Percentiles rank a stretch among this genome's conserved stretches.
Conservation (phyloP, 2,329 filamentous ascomycete species). For the Pseudogymnoascus sp. region DNA sequence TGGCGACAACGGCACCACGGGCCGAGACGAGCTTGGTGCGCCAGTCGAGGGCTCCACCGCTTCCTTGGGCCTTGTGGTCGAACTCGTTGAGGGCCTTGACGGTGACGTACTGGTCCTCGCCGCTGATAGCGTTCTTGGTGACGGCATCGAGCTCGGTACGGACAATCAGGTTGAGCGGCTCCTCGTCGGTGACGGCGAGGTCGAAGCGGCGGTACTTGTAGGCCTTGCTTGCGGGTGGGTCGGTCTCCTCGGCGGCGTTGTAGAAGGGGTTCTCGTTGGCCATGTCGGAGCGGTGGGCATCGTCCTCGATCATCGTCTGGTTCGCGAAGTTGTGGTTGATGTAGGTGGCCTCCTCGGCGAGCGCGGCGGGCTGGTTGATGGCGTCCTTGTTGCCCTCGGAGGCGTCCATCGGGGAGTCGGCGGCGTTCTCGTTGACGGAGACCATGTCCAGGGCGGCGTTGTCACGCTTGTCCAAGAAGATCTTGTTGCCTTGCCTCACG, state of each 20-base stretch:
- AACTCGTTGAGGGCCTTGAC: conserved; percentile 99
- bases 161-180: conserved; percentile 87
- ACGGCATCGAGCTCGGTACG: conserved; percentile 93
- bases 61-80: conserved; percentile 93
- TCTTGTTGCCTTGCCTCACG: conserved; percentile 84
- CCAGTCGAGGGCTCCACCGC: conserved; percentile 94
- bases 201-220: conserved; percentile 99
- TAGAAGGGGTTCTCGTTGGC: conserved; percentile 93
- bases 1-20: conserved; percentile 93
- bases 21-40: conserved; percentile 88
- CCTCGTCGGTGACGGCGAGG: conserved; percentile 80
- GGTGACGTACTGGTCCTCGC: conserved; percentile 84
- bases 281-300: conserved; percentile 74
- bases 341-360: conserved; percentile 95
- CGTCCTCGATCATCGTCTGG: conserved; percentile 83
- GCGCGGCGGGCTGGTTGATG: conserved; percentile 87
- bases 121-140: conserved; percentile 86
- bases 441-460: conserved; percentile 94
- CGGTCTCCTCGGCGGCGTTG: conserved; percentile 84
- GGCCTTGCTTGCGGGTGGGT: conserved; percentile 88
- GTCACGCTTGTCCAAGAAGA: conserved; percentile 98
- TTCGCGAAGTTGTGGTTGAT: conserved; percentile 99
- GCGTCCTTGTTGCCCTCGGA: conserved; percentile 88
- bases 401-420: conserved; percentile 85
- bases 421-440: conserved; percentile 97